phyloP scores from a whole-genome alignment of 2,329 filamentous ascomycete genomes.

The Ceratocystis albifundus region DNA sequence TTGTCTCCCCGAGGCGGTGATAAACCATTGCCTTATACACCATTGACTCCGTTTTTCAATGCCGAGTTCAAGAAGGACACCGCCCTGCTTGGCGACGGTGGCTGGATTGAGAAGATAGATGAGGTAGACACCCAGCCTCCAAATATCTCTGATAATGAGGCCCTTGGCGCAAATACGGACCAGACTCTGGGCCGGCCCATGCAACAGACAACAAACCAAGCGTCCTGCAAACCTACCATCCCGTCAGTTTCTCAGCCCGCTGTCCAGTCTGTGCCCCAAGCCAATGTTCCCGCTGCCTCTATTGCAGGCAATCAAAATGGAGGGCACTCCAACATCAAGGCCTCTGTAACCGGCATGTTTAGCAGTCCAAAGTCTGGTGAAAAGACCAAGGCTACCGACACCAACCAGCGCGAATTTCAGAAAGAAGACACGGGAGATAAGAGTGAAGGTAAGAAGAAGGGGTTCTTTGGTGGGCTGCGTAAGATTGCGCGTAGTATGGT shows the following conservation, averaged over 20 bases:
- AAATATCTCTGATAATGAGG: not conserved
- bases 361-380: not conserved
- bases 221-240: not conserved
- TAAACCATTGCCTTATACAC: constrained; percentile 31
- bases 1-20: not conserved
- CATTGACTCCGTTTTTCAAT: constrained; percentile 35
- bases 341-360: constrained; percentile 1
- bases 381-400: not conserved
- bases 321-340: not conserved
- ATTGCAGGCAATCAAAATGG: not conserved
- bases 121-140: not conserved
- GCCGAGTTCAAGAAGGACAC: constrained; percentile 37
- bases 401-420: not conserved
- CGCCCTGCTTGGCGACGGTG: constrained; percentile 43
- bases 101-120: constrained; percentile 43
- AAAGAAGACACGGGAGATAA: not conserved
- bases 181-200: not conserved
- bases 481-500: constrained; percentile 47
- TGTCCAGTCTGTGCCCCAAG: not conserved
- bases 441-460: constrained; percentile 31
- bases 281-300: not conserved
- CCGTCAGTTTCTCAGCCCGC: not conserved
- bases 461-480: constrained; percentile 38
- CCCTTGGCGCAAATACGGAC: not conserved
- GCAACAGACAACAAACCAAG: not conserved